These are phyloP conservation scores for Anisodus tanguticus DNA, from an alignment of 257 asterid species.

Conservation along the genomic window DNA sequence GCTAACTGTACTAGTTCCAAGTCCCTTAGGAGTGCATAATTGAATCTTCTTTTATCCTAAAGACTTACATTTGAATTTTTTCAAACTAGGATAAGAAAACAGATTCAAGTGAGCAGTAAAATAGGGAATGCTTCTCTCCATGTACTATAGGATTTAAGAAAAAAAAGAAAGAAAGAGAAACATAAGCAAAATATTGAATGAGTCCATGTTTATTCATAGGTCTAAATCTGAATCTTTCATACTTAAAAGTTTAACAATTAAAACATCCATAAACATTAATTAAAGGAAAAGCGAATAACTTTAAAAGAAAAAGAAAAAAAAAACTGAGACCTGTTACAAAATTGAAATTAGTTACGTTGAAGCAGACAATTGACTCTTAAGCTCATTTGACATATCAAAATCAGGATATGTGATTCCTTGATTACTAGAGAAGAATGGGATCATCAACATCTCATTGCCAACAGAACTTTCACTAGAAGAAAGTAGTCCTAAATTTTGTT, in stretches of 20 bases:
- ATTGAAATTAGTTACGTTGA: no score
- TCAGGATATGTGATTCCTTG: not conserved
- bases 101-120: not conserved
- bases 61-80: not conserved
- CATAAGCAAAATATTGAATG: not conserved
- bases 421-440: not conserved
- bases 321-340: no score
- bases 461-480: not conserved
- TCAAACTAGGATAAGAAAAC: not conserved
- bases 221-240: not conserved
- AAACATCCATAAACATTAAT: not conserved
- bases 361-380: no score
- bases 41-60: not conserved
- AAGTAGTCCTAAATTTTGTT: slow-evolving; percentile 30
- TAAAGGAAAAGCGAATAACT: not conserved
- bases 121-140: not conserved
- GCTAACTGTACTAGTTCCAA: not conserved
- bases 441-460: not conserved
- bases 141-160: not conserved
- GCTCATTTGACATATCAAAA: not conserved
- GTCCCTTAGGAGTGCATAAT: not conserved
- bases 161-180: not conserved
- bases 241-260: not conserved
- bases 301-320: not conserved
- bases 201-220: not conserved